These are phyloP conservation scores for Boletellus dicymbophilus DNA, from an alignment of 1,284 basidiomycete species.

Conservation along the genomic window DNA sequence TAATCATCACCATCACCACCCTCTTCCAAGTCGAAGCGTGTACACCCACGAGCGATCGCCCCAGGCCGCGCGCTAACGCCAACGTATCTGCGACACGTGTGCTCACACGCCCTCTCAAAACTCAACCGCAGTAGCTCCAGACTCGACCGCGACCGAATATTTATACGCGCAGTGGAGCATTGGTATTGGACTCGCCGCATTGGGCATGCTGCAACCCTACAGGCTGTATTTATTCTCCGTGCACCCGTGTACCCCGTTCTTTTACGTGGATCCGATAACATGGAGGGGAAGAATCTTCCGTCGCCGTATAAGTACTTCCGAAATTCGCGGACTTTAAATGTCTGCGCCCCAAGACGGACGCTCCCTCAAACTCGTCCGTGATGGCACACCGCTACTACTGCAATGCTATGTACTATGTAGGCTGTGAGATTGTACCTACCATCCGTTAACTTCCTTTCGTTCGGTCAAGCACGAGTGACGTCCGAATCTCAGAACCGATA, in stretches of 20 bases:
- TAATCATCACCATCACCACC: too few species aligned
- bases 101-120: slow-evolving; percentile 32
- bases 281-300: slow-evolving; percentile 8
- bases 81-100: slow-evolving; percentile 32
- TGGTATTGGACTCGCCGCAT: slow-evolving; percentile 13
- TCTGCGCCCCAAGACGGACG: too few species aligned
- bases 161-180: too few species aligned
- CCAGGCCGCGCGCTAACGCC: slow-evolving; percentile 31
- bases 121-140: slow-evolving; percentile 30
- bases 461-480: too few species aligned
- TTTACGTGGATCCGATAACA: slow-evolving; percentile 19
- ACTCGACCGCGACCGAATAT: slow-evolving; percentile 11
- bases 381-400: too few species aligned
- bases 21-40: background rate
- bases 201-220: slow-evolving; percentile 4
- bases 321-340: slow-evolving; percentile 29
- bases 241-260: slow-evolving; percentile 7
- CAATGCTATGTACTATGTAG: too few species aligned
- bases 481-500: slow-evolving; percentile 10
- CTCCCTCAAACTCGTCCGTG: too few species aligned
- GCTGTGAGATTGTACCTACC: too few species aligned
- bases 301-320: slow-evolving; percentile 24
- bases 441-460: slow-evolving; percentile 15
- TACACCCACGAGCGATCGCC: slow-evolving; percentile 5
- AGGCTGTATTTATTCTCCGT: slow-evolving; percentile 5